Conservation (phyloP, 2,329 filamentous ascomycete species). For the Aspergillus pseudoglaucus region DNA sequence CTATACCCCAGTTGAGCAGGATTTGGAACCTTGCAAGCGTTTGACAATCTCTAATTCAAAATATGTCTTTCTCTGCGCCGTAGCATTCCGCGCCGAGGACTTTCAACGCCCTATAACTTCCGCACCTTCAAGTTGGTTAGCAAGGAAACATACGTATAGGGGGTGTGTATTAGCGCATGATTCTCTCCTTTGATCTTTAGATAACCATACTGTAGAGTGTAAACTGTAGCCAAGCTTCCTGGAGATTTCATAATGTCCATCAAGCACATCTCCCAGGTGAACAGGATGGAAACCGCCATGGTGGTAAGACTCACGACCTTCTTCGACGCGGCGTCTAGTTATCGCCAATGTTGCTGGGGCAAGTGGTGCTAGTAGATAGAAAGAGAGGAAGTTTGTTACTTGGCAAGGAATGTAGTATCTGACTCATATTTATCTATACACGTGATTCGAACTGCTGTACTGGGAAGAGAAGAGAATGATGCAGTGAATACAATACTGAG, state of each 20-base stretch:
- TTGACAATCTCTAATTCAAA: slow-evolving; percentile 18
- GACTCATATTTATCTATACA: too few relatives aligned
- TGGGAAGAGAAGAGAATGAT: too few relatives aligned
- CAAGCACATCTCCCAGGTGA: slow-evolving; percentile 4
- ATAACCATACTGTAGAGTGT: slow-evolving; percentile 5
- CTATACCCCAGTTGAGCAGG: slow-evolving; percentile 15
- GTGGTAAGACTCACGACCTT: not conserved
- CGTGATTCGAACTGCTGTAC: too few relatives aligned
- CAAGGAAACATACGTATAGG: not conserved
- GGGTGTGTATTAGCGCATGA: not conserved
- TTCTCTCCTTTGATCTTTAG: not conserved
- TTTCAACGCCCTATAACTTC: slow-evolving; percentile 3
- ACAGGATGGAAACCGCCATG: slow-evolving; percentile 3
- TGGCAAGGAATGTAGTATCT: too few relatives aligned
- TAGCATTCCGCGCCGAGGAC: slow-evolving; percentile 21
- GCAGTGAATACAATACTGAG: too few relatives aligned
- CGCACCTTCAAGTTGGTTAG: not conserved
- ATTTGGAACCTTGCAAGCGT: slow-evolving; percentile 5
- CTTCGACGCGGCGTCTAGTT: too few relatives aligned
- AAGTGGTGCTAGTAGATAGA: too few relatives aligned
- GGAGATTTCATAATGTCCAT: slow-evolving; percentile 2
- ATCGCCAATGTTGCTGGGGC: too few relatives aligned
- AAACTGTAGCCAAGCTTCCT: slow-evolving; percentile 5
- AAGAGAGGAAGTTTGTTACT: too few relatives aligned
- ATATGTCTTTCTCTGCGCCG: slow-evolving; percentile 14